Conservation (phyloP, 1,284 basidiomycete genomes). For the Pseudozyma sp. region DNA sequence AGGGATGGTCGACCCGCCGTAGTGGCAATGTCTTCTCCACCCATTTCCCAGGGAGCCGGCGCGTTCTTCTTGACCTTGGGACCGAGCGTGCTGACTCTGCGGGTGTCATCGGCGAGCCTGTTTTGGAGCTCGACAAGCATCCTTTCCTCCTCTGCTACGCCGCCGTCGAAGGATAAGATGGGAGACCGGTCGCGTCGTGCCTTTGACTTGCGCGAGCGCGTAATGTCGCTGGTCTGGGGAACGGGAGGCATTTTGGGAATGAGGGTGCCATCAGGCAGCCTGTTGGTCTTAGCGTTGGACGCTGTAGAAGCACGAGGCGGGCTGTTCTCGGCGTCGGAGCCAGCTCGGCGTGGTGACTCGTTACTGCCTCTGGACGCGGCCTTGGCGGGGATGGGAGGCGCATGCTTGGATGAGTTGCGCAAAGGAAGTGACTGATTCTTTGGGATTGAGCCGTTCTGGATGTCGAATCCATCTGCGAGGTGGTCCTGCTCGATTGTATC, state of each 20-base stretch:
- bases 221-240: slow-evolving; percentile 24
- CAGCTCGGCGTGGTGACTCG: slow-evolving; percentile 21
- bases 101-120: slow-evolving; percentile 29
- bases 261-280: slow-evolving; percentile 44
- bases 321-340: slow-evolving; percentile 3
- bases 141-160: slow-evolving; percentile 54
- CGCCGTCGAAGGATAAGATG: slow-evolving; percentile 54
- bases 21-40: slow-evolving; percentile 37
- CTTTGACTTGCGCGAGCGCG: slow-evolving; percentile 23
- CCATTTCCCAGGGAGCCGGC: slow-evolving; percentile 61
- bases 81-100: slow-evolving; percentile 52
- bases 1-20: slow-evolving; percentile 30
- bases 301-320: background rate
- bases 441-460: slow-evolving; percentile 3
- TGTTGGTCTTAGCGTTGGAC: slow-evolving; percentile 10
- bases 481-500: slow-evolving; percentile 1
- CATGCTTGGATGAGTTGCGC: slow-evolving; percentile 22
- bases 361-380: slow-evolving; percentile 35
- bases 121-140: slow-evolving; percentile 34
- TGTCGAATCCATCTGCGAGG: slow-evolving; percentile 22
- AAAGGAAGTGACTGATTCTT: slow-evolving; percentile 12
- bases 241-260: slow-evolving; percentile 58
- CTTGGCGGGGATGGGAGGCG: slow-evolving; percentile 33
- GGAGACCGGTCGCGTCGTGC: slow-evolving; percentile 52
- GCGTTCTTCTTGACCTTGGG: slow-evolving; percentile 63